These are phyloP conservation scores for Alternaria angustiovoidea DNA, from an alignment of 2,329 filamentous ascomycete species.

Conservation along the genomic window DNA sequence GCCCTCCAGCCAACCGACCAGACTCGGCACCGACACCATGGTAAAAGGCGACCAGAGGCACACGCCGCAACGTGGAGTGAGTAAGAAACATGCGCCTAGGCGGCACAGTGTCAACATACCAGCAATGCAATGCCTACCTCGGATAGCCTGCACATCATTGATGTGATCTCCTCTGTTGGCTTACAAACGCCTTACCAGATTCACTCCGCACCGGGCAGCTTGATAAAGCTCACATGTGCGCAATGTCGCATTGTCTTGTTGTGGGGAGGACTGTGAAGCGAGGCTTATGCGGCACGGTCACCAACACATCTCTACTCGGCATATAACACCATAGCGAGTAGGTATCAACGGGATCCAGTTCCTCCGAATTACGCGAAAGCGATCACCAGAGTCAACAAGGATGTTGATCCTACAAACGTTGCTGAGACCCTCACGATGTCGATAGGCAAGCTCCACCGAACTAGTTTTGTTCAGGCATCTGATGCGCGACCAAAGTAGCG, in stretches of 20 bases:
- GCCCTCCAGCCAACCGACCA: background rate
- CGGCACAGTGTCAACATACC: background rate
- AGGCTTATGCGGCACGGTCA: constrained; percentile 1
- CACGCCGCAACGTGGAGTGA: constrained; percentile 1
- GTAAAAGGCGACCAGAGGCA: background rate
- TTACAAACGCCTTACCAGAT: background rate
- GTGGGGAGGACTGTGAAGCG: background rate
- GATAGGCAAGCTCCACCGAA: background rate
- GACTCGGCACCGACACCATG: background rate
- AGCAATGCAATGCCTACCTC: background rate
- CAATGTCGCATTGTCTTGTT: background rate
- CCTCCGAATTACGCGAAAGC: background rate
- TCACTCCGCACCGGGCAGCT: background rate
- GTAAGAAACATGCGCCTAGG: background rate
- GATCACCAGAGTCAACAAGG: background rate
- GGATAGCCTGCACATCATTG: background rate
- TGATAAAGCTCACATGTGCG: background rate
- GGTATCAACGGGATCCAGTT: background rate
- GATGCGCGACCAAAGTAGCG: background rate
- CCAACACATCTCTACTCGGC: constrained; percentile 1
- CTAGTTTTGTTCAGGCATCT: background rate
- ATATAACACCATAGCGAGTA: background rate
- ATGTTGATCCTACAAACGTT: background rate
- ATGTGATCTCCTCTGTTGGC: background rate
- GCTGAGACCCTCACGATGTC: background rate